A percentile compares a stretch with the other conserved stretches of the same genome.
Evolutionary conservation across 2,329 filamentous ascomycete genomes (phyloP).

Genomic region (Mycosphaerella sp.): DNA sequence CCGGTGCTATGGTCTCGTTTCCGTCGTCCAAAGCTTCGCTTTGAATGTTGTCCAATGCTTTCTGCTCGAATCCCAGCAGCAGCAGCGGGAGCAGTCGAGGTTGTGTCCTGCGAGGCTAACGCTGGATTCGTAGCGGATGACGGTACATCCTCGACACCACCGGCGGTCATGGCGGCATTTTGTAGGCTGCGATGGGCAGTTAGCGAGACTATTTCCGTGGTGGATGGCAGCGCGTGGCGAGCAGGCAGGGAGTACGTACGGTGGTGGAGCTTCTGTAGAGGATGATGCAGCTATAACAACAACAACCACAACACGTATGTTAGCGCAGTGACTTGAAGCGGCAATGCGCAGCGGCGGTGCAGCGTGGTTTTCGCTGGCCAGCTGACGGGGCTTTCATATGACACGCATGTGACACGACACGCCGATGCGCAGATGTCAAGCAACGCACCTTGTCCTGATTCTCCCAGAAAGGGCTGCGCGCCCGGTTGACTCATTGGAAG

Average conservation of each 20-base stretch:
- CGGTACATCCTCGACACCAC: not conserved
- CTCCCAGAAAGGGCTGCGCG: slow-evolving; percentile 23
- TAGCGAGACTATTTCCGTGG: not conserved
- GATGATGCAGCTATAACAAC: slow-evolving; percentile 13
- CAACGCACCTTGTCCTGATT: slow-evolving; percentile 23
- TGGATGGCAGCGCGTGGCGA: not conserved
- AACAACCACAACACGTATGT: not conserved
- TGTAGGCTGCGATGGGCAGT: slow-evolving; percentile 12
- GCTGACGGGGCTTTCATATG: slow-evolving; percentile 11
- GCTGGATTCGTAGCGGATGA: not conserved
- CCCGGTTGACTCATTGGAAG: slow-evolving; percentile 27
- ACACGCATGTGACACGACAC: slow-evolving; percentile 10
- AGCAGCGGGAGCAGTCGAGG: not conserved
- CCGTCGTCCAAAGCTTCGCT: slow-evolving; percentile 43
- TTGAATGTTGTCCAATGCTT: slow-evolving; percentile 40
- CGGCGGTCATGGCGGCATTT: slow-evolving; percentile 11
- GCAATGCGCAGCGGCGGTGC: not conserved
- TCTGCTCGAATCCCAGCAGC: slow-evolving; percentile 32
- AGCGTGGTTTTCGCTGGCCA: not conserved
- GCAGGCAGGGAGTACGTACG: slow-evolving; percentile 12
- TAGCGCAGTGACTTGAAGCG: slow-evolving; percentile 3
- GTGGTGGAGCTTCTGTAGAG: slow-evolving; percentile 20
- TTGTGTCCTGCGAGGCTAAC: not conserved
- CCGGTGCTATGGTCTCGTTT: slow-evolving; percentile 42
- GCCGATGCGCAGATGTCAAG: not conserved